Conservation (phyloP, 208 protist species). For the Histomonas meleagridis region DNA sequence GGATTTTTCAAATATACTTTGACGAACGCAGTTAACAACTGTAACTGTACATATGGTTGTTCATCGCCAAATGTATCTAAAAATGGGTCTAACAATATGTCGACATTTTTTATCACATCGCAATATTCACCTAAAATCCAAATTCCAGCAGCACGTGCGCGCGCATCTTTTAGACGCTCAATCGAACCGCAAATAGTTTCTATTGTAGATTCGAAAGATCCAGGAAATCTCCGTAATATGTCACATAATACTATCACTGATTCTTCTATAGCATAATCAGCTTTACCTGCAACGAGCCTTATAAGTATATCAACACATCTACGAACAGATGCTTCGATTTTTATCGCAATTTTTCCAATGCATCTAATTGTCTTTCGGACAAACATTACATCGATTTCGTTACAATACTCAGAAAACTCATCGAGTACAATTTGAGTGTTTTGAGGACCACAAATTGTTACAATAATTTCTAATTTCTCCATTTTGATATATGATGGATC, state of each 20-base stretch:
- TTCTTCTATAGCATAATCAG: slow-evolving; percentile 83
- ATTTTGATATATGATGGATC: slow-evolving; percentile 92
- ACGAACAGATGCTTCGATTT: slow-evolving; percentile 75
- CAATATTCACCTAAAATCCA: slow-evolving; percentile 67
- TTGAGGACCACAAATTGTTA: slow-evolving; percentile 68
- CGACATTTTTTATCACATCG: slow-evolving; percentile 78
- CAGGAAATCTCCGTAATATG: slow-evolving; percentile 82
- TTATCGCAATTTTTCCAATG: slow-evolving; percentile 85
- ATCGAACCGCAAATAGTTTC: slow-evolving; percentile 71
- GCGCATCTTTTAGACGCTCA: slow-evolving; percentile 47
- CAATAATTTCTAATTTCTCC: slow-evolving; percentile 86
- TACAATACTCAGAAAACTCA: slow-evolving; percentile 80
- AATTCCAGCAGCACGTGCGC: background rate
- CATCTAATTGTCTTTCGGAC: slow-evolving; percentile 78
- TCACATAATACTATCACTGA: slow-evolving; percentile 82
- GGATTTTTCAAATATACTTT: slow-evolving; percentile 23
- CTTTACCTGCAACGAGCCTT: slow-evolving; percentile 64
- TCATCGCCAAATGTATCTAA: slow-evolving; percentile 15
- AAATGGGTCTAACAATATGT: slow-evolving; percentile 66
- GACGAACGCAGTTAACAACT: background rate
- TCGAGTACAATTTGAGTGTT: slow-evolving; percentile 70
- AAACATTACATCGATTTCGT: slow-evolving; percentile 88
- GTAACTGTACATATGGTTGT: background rate
- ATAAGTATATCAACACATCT: slow-evolving; percentile 74
- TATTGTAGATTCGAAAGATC: slow-evolving; percentile 45